Conservation (phyloP, 2,329 filamentous ascomycete genomes). For the Hypoxylon sp. region DNA sequence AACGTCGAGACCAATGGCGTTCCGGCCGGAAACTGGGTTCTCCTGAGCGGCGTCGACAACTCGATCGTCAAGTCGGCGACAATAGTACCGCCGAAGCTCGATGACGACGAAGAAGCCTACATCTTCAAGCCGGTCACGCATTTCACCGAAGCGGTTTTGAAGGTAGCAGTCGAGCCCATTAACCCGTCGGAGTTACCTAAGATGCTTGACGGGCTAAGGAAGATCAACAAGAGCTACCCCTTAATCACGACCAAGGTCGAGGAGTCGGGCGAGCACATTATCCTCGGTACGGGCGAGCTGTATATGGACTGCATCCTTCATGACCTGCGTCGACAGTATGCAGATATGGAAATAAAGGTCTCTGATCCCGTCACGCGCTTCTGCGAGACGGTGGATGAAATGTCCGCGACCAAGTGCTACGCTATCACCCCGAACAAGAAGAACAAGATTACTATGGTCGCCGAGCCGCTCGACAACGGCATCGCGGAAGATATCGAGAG, state of each 20-base stretch:
- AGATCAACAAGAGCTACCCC: conserved; percentile 98
- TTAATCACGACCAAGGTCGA: conserved; percentile 96
- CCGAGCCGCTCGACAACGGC: conserved; percentile 92
- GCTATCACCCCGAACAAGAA: conserved; percentile 98
- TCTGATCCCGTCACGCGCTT: conserved; percentile 97
- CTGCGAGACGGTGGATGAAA: conserved; percentile 97
- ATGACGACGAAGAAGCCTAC: conserved; percentile 89
- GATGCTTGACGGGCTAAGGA: conserved; percentile 96
- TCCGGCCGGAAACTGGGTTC: conserved; percentile 90
- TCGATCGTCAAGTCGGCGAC: conserved; percentile 98
- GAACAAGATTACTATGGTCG: conserved; percentile 99
- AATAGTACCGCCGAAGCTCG: conserved; percentile 79
- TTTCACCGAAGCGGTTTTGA: conserved; percentile 97
- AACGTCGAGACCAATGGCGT: conserved; percentile 91
- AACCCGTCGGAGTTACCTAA: conserved; percentile 98
- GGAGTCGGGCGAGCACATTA: conserved; percentile 94
- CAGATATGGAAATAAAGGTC: conserved; percentile 99
- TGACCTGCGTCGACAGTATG: conserved; percentile 90
- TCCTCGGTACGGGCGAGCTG: conserved; percentile 95
- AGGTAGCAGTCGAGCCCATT: conserved; percentile 96
- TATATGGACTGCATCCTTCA: conserved; percentile 99
- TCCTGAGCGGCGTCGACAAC: conserved; percentile 94
- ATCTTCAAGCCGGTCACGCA: conserved; percentile 94
- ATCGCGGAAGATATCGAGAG: conserved; percentile 95
- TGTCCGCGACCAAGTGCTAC: conserved; percentile 97